A percentile compares a stretch with the other conserved stretches of the same genome.
Conservation (phyloP, 108 stramenopile genomes). For the Thalassiosira profunda region DNA sequence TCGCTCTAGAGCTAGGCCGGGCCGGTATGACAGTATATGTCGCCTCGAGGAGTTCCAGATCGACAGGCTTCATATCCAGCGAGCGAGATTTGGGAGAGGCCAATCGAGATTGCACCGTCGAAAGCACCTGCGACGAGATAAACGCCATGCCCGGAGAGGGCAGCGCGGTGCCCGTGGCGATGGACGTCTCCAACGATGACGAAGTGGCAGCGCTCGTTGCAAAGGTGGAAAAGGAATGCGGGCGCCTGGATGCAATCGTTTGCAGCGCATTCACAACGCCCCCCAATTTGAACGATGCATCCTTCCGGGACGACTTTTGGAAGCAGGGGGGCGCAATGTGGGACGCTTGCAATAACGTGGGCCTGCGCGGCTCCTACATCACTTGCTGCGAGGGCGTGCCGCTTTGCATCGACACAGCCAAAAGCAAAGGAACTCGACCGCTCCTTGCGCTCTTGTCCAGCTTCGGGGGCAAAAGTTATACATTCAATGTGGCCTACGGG, state of each 20-base stretch:
- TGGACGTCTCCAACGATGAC: constrained; percentile 57
- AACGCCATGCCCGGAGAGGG: constrained; percentile 52
- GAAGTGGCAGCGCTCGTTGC: constrained; percentile 49
- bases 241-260: constrained; percentile 76
- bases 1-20: constrained; percentile 74
- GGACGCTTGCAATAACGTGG: constrained; percentile 79
- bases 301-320: constrained; percentile 78
- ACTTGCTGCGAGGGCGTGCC: constrained; percentile 66
- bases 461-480: constrained; percentile 86
- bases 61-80: constrained; percentile 4
- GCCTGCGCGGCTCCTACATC: constrained; percentile 68
- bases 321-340: constrained; percentile 72
- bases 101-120: constrained; percentile 57
- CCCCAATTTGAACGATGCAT: constrained; percentile 29
- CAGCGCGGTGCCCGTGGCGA: constrained; percentile 41
- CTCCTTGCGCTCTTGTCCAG: constrained; percentile 66
- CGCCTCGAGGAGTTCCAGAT: constrained; percentile 28
- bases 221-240: constrained; percentile 42
- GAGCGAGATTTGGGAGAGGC: constrained; percentile 20
- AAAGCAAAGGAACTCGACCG: constrained; percentile 45
- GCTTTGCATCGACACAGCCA: constrained; percentile 70
- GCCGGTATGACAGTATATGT: constrained; percentile 72
- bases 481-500: constrained; percentile 94
- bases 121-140: constrained; percentile 61
- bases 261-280: constrained; percentile 70